These are phyloP conservation scores for Pseudopediastrum boryanum DNA, from an alignment of 139 green algal genomes.

Conservation along the genomic window DNA sequence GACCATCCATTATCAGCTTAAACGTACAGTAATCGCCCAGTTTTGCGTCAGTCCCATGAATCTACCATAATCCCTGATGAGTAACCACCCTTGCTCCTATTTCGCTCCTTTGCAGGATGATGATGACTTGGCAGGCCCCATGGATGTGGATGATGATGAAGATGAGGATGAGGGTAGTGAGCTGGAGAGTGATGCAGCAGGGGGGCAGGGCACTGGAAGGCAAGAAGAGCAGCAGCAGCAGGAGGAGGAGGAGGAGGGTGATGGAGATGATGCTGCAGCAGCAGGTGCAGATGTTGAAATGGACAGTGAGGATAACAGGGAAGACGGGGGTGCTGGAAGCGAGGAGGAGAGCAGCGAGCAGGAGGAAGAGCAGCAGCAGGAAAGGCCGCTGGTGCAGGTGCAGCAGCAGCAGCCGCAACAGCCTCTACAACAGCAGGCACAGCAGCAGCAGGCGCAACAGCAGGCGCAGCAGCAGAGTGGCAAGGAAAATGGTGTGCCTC, in stretches of 20 bases:
- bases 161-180: not conserved
- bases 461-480: not conserved
- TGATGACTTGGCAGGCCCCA: too few species aligned
- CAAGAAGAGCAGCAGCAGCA: slow-evolving; percentile 11
- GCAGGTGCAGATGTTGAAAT: not conserved
- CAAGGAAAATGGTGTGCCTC: not conserved
- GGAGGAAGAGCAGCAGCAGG: not conserved
- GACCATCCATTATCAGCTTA: too few species aligned
- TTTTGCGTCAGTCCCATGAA: too few species aligned
- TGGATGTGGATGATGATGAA: not conserved
- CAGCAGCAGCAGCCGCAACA: not conserved
- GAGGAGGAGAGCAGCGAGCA: slow-evolving; percentile 9
- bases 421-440: too few species aligned
- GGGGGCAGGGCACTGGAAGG: not conserved
- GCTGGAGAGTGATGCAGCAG: not conserved
- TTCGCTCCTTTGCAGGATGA: too few species aligned
- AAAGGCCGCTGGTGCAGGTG: not conserved
- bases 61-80: too few species aligned
- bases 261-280: slow-evolving; percentile 2
- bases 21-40: too few species aligned
- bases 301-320: slow-evolving; percentile 5
- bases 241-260: slow-evolving; percentile 11
- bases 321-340: slow-evolving; percentile 27
- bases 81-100: too few species aligned
- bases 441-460: not conserved